Conservation (phyloP, 768 basidiomycete genomes). For the Serendipita indica region DNA sequence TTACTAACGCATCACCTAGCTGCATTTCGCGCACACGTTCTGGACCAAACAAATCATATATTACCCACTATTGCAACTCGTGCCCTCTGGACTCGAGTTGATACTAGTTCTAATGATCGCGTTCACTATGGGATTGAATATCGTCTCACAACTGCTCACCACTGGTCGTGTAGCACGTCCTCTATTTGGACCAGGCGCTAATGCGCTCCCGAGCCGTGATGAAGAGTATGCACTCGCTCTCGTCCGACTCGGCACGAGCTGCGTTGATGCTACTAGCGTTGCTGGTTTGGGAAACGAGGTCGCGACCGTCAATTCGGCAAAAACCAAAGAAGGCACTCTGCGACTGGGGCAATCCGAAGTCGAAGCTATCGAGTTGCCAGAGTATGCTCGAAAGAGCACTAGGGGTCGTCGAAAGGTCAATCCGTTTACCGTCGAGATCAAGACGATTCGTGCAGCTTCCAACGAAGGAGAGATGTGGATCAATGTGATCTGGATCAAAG, state of each 20-base stretch:
- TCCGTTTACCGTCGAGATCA: conserved; percentile 36
- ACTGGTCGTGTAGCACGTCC: conserved; percentile 44
- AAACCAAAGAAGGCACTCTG: conserved; percentile 23
- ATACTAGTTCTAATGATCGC: conserved; percentile 40
- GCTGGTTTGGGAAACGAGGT: conserved; percentile 65
- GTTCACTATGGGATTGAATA: conserved; percentile 46
- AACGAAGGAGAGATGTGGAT: conserved; percentile 27
- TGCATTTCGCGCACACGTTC: conserved; percentile 9
- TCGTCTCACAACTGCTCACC: conserved; percentile 48
- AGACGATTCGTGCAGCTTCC: conserved; percentile 25
- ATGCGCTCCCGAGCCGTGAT: conserved; percentile 38
- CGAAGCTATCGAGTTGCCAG: conserved; percentile 22
- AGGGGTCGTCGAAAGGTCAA: conserved; percentile 20
- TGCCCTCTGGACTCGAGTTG: conserved; percentile 60
- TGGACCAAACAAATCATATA: not conserved
- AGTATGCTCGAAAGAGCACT: conserved; percentile 19
- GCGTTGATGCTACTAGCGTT: conserved; percentile 57
- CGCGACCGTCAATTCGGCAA: conserved; percentile 29
- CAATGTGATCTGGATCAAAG: conserved; percentile 30
- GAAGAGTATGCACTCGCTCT: conserved; percentile 63
- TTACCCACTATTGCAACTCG: conserved; percentile 65
- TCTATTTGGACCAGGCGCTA: conserved; percentile 35
- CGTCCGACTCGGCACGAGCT: conserved; percentile 57
- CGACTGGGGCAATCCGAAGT: conserved; percentile 31
- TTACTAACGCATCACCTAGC: not conserved